Evolutionary conservation across 192 early-diverging fungal genomes (phyloP), one percentile per base, ranked within the genome.

Genomic region (Glomus cerebriforme): DNA sequence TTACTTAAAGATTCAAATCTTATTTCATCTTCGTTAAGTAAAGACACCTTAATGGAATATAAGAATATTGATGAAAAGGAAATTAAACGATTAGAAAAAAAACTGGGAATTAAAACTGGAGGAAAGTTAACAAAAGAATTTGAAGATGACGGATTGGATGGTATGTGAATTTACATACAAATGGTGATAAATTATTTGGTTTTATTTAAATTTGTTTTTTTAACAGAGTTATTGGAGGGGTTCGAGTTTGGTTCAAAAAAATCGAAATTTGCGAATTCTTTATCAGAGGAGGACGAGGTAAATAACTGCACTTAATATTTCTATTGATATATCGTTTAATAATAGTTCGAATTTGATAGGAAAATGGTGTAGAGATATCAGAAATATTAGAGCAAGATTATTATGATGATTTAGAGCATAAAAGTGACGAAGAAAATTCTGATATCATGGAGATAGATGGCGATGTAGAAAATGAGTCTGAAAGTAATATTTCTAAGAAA

Each of bases 81-180:
- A 58, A 65, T 77, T 27, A 59, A 19, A 77, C 45, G 75, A 22
- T 60, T 77, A 66, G 75, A 77, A 34, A 77, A 77, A 45, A 77
- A 77, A 66, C 27, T 77, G 22, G 29, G 62, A 49, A 77, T 77
- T 24, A 66, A 77, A 39, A 49, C 75, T 10, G 39, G 59, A 43
- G 58, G 37, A 47, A 77, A 77, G 47, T 24, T 77, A 22, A 19
- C 59, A n/a, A 77, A 65, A 66, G 62, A n/a, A 37, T 77, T 77
- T 45, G 15, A 43, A 22, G 75, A 77, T 17, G 75, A 77, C 54
- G 75, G 75, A 29, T 49, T 77, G 22, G 75, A 77, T 32, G 62
- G 75, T 77, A 66, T 65, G 32, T 2, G 5, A 34, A 4, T 5
- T 64, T 64, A 32, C n/a, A n/a, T 5, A 19, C 22, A 35, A 68